Evolutionary conservation across 495 filamentous ascomycete species (phyloP), one percentile per base, ranked within the genome.

Genomic region (Staphylotrichum longicolle): DNA sequence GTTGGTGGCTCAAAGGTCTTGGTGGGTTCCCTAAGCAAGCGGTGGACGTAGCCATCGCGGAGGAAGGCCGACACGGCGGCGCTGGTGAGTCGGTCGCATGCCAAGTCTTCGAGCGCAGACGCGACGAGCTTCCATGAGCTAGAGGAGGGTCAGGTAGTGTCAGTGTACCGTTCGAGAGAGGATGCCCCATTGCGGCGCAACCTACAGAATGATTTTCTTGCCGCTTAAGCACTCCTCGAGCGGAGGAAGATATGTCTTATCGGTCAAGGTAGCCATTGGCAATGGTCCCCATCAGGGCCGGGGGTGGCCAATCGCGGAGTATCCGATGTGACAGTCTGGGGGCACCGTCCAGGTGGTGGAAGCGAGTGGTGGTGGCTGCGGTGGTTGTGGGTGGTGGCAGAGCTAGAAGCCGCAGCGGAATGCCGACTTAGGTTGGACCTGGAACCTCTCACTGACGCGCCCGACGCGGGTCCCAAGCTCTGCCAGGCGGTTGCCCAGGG

Each of bases 101-200:
- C 71, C 14, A 78, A 68, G 57, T 87, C 80, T 70, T 80, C 82
- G 44, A 91, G 78, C 11, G 85, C 84, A 33, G 82, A 79, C 62
- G 88, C 91, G 50, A 86, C 85, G 55, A 83, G 77, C 70, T 82
- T 86, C 91, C 91, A 96, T 54, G 91, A 90, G 67, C 89, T 93
- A 20, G 60, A 32, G 58, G 33, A 14, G 45, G 45, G 2, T 62
- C 86, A 78, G 73, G 82, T 84, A 72, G 82, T 80, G 72, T 89
- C 33, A 68, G 62, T 8, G 57, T 42, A 11, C 10, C 14, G 30
- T 15, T 14, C 7, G 14, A 30, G 41, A 37, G 50, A 37, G 32
- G 2, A 82, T 68, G 86, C 83, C 85, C 69, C 68, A 45, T 11
- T 70, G 79, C 70, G 65, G 83, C 14, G 58, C 46, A 48, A 71